Base-by-base conservation (phyloP, 208 protist species). In the Trypanosoma rangeli region DNA sequence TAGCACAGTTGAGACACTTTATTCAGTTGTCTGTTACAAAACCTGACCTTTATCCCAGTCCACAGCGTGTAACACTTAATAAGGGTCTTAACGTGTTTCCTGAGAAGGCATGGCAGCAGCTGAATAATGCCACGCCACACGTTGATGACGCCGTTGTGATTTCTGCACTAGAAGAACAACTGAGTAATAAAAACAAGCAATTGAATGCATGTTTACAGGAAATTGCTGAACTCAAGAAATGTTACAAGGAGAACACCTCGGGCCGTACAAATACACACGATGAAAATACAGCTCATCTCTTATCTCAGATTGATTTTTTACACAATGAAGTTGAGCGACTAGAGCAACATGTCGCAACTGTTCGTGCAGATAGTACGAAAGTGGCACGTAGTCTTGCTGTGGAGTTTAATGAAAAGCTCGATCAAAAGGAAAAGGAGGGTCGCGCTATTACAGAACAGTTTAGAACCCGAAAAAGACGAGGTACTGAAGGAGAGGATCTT, bases 291-390 rank as follows among this genome's bases (percentile, higher is more conserved):
- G 77, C 83, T 2, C 85, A 92, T 70, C 66, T 92, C 1, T 63
- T 91, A 12, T 78, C 76, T 3, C 90, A 95, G 55, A 92, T 95
- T 48, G 74, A 53, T 9, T 92, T 93, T 84, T 68, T 95, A 15
- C 89, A 94, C 60, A 83, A 80, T 61, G 89, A 94, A 64, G 84
- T 94, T 29, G 86, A 94, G 31, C 70, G 89, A 9, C 76, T 94
- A 26, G 89, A 94, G 60, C 26, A 79, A 24, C 79, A 85, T 29
- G 66, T 85, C 0, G 54, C 37, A 28, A 62, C 22, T 0, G 52
- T 82, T 50, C 83, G 89, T 13, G 48, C 58, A 31, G 77, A 82
- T 37, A 52, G 71, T 5, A 65, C 54, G 12, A 64, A 66, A 20
- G 83, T 89, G 13, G 55, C 56, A 9, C 66, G 64, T 22, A 56